Evolutionary conservation across 1,139 yeast species (phyloP).

Genomic region (Geotrichum citri-aurantii): DNA sequence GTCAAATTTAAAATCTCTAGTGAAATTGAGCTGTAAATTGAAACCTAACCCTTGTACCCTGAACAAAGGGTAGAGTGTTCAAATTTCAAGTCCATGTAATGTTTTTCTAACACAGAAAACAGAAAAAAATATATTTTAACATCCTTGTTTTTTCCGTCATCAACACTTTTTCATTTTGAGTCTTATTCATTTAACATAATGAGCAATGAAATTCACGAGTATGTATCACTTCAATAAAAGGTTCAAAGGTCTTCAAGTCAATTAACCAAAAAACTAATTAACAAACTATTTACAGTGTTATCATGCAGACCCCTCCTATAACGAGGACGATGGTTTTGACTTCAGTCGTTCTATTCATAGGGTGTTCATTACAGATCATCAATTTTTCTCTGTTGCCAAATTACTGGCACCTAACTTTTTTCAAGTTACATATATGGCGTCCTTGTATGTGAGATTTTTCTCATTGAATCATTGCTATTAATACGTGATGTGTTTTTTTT

Average conservation of each 20-base stretch:
- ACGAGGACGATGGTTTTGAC: conserved; percentile 29
- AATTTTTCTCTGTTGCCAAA: conserved; percentile 24
- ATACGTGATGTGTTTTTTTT: no score
- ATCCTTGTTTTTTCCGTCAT: not conserved
- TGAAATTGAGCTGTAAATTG: no score
- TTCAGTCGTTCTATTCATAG: conserved; percentile 25
- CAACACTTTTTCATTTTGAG: no score
- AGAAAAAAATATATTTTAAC: not conserved
- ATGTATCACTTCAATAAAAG: no score
- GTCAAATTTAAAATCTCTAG: no score
- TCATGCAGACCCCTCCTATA: conserved; percentile 28
- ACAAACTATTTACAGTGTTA: conserved; percentile 17
- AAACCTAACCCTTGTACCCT: no score
- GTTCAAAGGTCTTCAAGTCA: no score
- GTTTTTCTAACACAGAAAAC: not conserved
- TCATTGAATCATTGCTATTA: not conserved
- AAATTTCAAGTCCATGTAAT: not conserved
- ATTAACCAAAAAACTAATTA: not conserved
- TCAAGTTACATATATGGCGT: conserved; percentile 32
- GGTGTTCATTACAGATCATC: conserved; percentile 23
- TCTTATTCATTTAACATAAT: no score
- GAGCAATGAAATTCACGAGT: conserved; percentile 24
- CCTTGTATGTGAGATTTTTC: conserved; percentile 28
- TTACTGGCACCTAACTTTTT: conserved; percentile 29
- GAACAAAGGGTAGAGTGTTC: no score